Conservation (phyloP, 2,329 filamentous ascomycete genomes). For the Aureobasidium sp. region DNA sequence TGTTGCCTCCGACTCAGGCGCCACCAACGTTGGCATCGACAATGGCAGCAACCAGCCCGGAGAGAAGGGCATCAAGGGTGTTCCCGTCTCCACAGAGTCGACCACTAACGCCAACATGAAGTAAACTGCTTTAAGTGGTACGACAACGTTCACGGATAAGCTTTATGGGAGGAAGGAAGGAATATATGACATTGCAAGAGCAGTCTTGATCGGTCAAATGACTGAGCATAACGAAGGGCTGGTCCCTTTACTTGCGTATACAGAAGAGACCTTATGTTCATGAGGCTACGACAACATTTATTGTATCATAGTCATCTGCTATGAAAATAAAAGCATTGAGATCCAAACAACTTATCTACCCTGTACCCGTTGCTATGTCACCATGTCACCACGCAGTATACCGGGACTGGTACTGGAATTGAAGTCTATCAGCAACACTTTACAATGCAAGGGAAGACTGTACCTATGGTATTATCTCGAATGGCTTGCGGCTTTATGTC, state of each 20-base stretch:
- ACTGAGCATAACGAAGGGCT: background rate
- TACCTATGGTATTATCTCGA: no score
- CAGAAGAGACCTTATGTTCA: background rate
- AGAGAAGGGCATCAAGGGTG: slow-evolving; percentile 27
- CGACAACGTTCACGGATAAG: no score
- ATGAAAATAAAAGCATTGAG: background rate
- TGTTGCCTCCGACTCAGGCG: slow-evolving; percentile 27
- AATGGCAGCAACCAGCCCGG: slow-evolving; percentile 24
- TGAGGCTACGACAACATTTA: background rate
- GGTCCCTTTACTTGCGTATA: background rate
- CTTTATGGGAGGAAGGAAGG: no score
- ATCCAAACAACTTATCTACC: no score
- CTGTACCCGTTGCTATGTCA: no score
- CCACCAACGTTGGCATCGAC: slow-evolving; percentile 24
- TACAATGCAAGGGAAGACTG: no score
- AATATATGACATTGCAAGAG: background rate
- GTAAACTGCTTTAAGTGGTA: slow-evolving; percentile 11
- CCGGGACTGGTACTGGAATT: no score
- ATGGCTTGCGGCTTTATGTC: no score
- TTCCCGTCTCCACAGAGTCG: slow-evolving; percentile 19
- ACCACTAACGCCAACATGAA: slow-evolving; percentile 21
- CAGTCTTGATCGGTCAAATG: no score
- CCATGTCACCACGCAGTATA: no score
- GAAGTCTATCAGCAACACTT: no score
- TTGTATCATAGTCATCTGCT: slow-evolving; percentile 4